Percentiles rank a stretch among this genome's conserved stretches.
These are phyloP conservation scores for Rhizopus stolonifer DNA, from an alignment of 371 early-diverging fungal species.

Conservation along the genomic window DNA sequence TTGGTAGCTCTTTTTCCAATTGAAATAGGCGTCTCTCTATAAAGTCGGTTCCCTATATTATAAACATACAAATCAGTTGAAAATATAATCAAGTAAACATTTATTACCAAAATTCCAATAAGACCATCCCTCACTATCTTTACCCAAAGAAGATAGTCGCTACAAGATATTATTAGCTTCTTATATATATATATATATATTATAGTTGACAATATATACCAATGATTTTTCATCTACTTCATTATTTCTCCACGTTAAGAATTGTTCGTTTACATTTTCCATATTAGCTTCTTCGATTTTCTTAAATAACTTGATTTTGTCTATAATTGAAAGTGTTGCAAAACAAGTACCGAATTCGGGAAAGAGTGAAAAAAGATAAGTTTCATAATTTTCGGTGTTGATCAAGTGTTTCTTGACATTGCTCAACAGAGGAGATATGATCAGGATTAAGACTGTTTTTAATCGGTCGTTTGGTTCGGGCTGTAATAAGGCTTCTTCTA, in stretches of 20 bases:
- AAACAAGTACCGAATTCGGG: constrained; percentile 4
- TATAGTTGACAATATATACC: too few species aligned
- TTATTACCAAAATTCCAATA: constrained; percentile 8
- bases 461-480: not conserved
- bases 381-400: constrained; percentile 8
- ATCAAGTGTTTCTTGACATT: not conserved
- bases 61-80: not conserved
- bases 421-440: constrained; percentile 5
- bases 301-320: constrained; percentile 17
- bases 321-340: constrained; percentile 1
- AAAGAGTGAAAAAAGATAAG: constrained; percentile 2
- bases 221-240: not conserved
- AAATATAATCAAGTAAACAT: too few species aligned
- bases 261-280: constrained; percentile 7
- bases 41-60: constrained; percentile 8
- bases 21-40: constrained; percentile 24
- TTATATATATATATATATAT: too few species aligned
- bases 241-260: constrained; percentile 1
- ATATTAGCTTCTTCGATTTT: constrained; percentile 12
- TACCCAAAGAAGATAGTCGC: constrained; percentile 20
- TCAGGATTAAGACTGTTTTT: not conserved
- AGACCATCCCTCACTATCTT: constrained; percentile 20
- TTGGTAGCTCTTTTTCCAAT: constrained; percentile 7
- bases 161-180: constrained; percentile 1
- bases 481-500: constrained; percentile 14